These are phyloP conservation scores for Crinitomyces ghanaensis DNA, from an alignment of 805 yeast species.

Conservation along the genomic window DNA sequence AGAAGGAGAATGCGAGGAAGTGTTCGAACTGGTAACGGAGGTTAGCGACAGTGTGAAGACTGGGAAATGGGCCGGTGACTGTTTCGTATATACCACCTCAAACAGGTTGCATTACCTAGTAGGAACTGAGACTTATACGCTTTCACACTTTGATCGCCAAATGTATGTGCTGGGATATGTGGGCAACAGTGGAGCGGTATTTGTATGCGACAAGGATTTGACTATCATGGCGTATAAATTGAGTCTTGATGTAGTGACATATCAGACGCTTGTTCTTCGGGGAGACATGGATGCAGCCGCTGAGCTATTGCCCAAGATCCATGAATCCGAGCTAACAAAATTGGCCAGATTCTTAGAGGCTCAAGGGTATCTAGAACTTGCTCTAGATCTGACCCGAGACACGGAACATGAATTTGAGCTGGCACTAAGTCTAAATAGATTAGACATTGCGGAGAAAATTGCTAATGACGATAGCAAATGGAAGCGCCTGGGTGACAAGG, in stretches of 20 bases:
- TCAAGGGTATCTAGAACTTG: conserved; percentile 78
- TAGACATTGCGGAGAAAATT: conserved; percentile 59
- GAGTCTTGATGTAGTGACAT: conserved; percentile 79
- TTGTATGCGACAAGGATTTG: conserved; percentile 83
- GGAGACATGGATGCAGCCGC: conserved; percentile 85
- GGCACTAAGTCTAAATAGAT: conserved; percentile 64
- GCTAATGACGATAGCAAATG: conserved; percentile 62
- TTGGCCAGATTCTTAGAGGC: conserved; percentile 89
- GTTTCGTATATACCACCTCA: conserved; percentile 83
- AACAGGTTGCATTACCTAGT: conserved; percentile 89
- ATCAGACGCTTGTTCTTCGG: conserved; percentile 89
- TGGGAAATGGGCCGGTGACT: conserved; percentile 97
- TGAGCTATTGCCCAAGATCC: conserved; percentile 43
- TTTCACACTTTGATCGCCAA: conserved; percentile 84
- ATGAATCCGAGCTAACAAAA: conserved; percentile 55
- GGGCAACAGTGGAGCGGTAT: conserved; percentile 81
- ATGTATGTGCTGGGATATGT: conserved; percentile 82
- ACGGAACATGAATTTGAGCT: conserved; percentile 85
- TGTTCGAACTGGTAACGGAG: conserved; percentile 77
- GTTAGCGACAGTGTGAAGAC: conserved; percentile 70
- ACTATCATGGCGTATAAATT: conserved; percentile 71
- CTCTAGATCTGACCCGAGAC: conserved; percentile 73
- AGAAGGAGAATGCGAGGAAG: conserved; percentile 81
- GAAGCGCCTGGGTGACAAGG: conserved; percentile 84
- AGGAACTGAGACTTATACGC: conserved; percentile 84